Evolutionary conservation across 2,329 filamentous ascomycete species (phyloP).

Genomic region (Fusarium chaquense): DNA sequence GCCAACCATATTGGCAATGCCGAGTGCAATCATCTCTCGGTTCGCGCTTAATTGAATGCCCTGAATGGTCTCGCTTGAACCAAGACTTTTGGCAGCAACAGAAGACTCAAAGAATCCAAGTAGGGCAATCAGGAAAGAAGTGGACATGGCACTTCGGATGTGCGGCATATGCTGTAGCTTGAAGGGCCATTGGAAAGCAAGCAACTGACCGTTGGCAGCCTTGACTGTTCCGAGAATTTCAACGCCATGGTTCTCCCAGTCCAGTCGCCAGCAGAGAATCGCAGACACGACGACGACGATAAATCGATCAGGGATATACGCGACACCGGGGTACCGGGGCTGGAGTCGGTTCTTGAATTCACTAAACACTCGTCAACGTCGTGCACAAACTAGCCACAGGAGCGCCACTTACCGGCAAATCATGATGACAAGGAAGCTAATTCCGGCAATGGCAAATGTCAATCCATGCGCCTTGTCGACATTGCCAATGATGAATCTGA

Average conservation of each 20-base stretch:
- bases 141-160: slow-evolving; percentile 87
- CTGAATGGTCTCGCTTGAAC: slow-evolving; percentile 75
- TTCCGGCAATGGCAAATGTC: slow-evolving; percentile 80
- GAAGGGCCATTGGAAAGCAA: slow-evolving; percentile 90
- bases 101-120: slow-evolving; percentile 99
- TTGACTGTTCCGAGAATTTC: slow-evolving; percentile 86
- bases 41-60: slow-evolving; percentile 90
- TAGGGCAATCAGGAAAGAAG: slow-evolving; percentile 91
- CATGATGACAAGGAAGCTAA: slow-evolving; percentile 90
- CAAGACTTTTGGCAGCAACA: slow-evolving; percentile 92
- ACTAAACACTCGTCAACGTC: slow-evolving; percentile 57
- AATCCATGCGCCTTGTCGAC: slow-evolving; percentile 75
- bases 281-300: slow-evolving; percentile 88
- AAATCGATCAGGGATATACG: slow-evolving; percentile 93
- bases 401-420: slow-evolving; percentile 74
- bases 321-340: slow-evolving; percentile 80
- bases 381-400: not conserved
- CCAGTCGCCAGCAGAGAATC: slow-evolving; percentile 78
- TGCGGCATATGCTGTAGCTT: slow-evolving; percentile 80
- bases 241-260: slow-evolving; percentile 84
- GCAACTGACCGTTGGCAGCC: slow-evolving; percentile 75
- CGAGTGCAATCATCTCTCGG: slow-evolving; percentile 90
- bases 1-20: slow-evolving; percentile 89
- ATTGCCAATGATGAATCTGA: slow-evolving; percentile 81
- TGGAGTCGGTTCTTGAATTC: slow-evolving; percentile 85